Evolutionary conservation across 164 flowering plant species (phyloP).

Genomic region (Protea cynaroides): DNA sequence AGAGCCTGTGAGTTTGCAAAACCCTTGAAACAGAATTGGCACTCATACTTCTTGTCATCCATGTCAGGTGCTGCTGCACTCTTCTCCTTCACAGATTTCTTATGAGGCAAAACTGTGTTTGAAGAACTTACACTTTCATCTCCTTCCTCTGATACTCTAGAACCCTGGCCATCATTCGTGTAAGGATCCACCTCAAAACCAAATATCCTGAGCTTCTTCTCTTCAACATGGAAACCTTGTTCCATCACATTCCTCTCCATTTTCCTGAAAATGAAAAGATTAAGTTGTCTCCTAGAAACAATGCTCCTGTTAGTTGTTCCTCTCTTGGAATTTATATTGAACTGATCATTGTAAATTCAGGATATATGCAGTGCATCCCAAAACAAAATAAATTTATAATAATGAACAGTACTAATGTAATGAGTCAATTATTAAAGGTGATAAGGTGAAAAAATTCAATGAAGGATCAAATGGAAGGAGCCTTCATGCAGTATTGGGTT

Average conservation of each 20-base stretch:
- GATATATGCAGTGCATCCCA: slow-evolving; percentile 42
- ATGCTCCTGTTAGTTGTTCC: slow-evolving; percentile 10
- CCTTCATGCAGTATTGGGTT: slow-evolving; percentile 32
- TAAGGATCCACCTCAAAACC: slow-evolving; percentile 60
- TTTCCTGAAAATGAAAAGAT: slow-evolving; percentile 7
- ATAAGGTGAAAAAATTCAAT: slow-evolving; percentile 5
- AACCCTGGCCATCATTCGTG: slow-evolving; percentile 12
- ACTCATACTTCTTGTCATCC: slow-evolving; percentile 60
- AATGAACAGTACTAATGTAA: slow-evolving; percentile 28
- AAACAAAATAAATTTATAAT: slow-evolving; percentile 20
- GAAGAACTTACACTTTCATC: slow-evolving; percentile 70
- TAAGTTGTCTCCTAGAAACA: slow-evolving; percentile 5
- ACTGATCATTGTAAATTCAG: slow-evolving; percentile 19
- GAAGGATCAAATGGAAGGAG: slow-evolving; percentile 18
- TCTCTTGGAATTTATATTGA: slow-evolving; percentile 37
- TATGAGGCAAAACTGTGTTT: slow-evolving; percentile 21
- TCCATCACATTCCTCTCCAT: slow-evolving; percentile 24
- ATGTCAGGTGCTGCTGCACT: slow-evolving; percentile 3
- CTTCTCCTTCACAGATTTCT: slow-evolving; percentile 18
- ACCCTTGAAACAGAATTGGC: slow-evolving; percentile 75
- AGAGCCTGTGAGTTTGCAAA: slow-evolving; percentile 88
- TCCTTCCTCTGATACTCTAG: slow-evolving; percentile 17
- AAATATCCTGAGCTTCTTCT: slow-evolving; percentile 61
- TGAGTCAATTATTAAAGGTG: slow-evolving; percentile 19
- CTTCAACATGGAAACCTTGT: slow-evolving; percentile 14